These are phyloP conservation scores for Aaosphaeria arxii DNA, from an alignment of 2,329 filamentous ascomycete species.

Conservation along the genomic window DNA sequence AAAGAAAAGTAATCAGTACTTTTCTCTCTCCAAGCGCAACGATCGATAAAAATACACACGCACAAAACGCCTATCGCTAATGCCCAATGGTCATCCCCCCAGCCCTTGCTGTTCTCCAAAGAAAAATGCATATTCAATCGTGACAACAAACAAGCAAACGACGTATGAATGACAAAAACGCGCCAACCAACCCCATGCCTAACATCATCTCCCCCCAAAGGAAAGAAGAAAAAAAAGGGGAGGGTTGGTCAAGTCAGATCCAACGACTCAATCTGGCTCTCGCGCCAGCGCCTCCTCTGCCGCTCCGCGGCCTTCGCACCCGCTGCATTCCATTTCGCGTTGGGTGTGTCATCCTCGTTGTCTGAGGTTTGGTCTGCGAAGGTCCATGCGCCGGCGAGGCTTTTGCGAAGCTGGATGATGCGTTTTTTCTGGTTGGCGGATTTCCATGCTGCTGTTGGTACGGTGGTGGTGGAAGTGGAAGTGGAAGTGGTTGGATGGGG, in stretches of 20 bases:
- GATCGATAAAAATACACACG: too few species aligned
- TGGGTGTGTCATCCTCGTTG: slow-evolving; percentile 1
- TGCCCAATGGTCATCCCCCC: too few species aligned
- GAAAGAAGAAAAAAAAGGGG: too few species aligned
- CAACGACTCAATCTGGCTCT: slow-evolving; percentile 35
- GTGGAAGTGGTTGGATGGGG: slow-evolving; percentile 2
- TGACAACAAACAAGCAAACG: too few species aligned
- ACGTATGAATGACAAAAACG: too few species aligned
- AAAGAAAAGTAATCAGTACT: too few species aligned
- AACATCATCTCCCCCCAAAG: too few species aligned
- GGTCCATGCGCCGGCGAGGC: slow-evolving; percentile 30
- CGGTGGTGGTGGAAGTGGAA: slow-evolving; percentile 1
- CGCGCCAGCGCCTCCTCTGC: slow-evolving; percentile 29
- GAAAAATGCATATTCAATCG: too few species aligned
- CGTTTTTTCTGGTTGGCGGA: slow-evolving; percentile 26
- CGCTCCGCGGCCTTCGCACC: slow-evolving; percentile 7
- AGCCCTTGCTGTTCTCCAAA: too few species aligned
- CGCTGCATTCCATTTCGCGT: not conserved
- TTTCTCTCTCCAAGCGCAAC: too few species aligned
- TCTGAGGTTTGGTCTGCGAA: slow-evolving; percentile 25
- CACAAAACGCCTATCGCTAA: too few species aligned
- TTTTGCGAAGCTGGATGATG: slow-evolving; percentile 27
- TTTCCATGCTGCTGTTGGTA: slow-evolving; percentile 23
- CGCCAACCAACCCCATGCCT: too few species aligned
- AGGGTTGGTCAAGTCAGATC: slow-evolving; percentile 26